Evolutionary conservation across 495 filamentous ascomycete species (phyloP), one percentile per base, ranked within the genome.

Genomic region (Clavariopsis aquatica): DNA sequence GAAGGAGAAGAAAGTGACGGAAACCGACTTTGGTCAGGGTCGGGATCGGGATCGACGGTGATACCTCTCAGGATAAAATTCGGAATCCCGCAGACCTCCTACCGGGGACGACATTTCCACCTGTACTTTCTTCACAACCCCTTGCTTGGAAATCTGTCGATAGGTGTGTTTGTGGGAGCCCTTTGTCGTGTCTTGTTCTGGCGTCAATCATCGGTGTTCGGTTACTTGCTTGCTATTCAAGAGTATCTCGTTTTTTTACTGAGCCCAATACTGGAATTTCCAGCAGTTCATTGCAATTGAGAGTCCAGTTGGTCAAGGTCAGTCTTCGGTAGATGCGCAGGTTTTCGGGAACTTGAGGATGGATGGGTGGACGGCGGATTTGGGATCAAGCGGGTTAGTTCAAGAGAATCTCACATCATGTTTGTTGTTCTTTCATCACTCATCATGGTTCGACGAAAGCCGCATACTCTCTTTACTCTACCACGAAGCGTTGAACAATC

Each of bases 1-100:
- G 54, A 97, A 95, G 79, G 89, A 94, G 73, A 89, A 86, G 74
- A 92, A 93, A 78, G 79, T 80, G 70, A 79, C 84, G 66, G 87
- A 87, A 60, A 80, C 82, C 60, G 83, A 85, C 72, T 86, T 86
- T 77, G 83, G 85, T 60, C 81, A 28, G 6, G 63, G 64, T 51
- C 66, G 66, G 23, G 66, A 61, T 51, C 66, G 66, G 23, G 66
- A 69, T 26, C 62, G 66, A 9, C 49, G 56, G 27, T 51, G 23
- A 22, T 60, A 28, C 10, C 8, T 34, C 34, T 13, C 12, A 43
- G 19, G 20, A 15, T 20, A 28, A 34, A 34, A 5, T 17, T 34
- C 23, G 20, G 20, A 56, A 24, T 31, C 20, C 36, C 31, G 53
- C 36, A 56, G 34, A 22, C 53, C n/a, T 23, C 36, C 53, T n/a